Percentiles rank a stretch among this genome's conserved stretches.
Conservation (phyloP, 805 yeast genomes). For the Monosporozyma unispora region DNA sequence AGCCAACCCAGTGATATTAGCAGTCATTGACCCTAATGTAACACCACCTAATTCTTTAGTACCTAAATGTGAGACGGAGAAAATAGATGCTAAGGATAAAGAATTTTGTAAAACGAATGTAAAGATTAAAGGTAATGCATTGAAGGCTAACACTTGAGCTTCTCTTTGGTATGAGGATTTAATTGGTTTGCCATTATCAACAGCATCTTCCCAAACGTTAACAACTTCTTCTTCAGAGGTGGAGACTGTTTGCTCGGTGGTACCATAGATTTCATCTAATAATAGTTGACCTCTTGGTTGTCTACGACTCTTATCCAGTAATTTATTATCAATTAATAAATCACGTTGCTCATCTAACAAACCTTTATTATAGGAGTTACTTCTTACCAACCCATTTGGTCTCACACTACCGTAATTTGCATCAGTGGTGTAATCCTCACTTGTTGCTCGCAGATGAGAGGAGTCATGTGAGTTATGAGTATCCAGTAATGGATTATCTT, state of each 20-base stretch:
- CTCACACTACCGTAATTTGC: conserved; percentile 3
- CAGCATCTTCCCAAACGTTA: conserved; percentile 25
- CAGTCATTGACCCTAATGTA: conserved; percentile 67
- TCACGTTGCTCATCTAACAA: conserved; percentile 28
- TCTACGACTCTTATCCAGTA: conserved; percentile 9
- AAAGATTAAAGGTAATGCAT: conserved; percentile 53
- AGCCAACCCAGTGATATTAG: conserved; percentile 67
- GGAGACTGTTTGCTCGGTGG: conserved; percentile 3
- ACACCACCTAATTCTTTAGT: conserved; percentile 66
- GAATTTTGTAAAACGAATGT: conserved; percentile 68
- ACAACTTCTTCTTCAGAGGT: conserved; percentile 15
- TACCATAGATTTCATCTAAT: conserved; percentile 10
- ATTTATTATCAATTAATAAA: conserved; percentile 26
- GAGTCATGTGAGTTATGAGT: neutral
- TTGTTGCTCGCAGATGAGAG: neutral
- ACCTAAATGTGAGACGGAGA: conserved; percentile 69
- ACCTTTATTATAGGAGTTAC: conserved; percentile 13
- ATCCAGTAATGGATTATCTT: neutral
- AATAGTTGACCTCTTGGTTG: conserved; percentile 3
- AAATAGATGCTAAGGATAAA: conserved; percentile 65
- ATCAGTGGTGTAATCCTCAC: neutral
- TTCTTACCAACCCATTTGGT: neutral
- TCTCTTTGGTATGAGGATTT: conserved; percentile 34
- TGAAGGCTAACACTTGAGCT: conserved; percentile 33
- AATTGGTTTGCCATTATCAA: conserved; percentile 24